Base-by-base conservation (phyloP, 495 filamentous ascomycete genomes). In the Penicillium bialowiezense region DNA sequence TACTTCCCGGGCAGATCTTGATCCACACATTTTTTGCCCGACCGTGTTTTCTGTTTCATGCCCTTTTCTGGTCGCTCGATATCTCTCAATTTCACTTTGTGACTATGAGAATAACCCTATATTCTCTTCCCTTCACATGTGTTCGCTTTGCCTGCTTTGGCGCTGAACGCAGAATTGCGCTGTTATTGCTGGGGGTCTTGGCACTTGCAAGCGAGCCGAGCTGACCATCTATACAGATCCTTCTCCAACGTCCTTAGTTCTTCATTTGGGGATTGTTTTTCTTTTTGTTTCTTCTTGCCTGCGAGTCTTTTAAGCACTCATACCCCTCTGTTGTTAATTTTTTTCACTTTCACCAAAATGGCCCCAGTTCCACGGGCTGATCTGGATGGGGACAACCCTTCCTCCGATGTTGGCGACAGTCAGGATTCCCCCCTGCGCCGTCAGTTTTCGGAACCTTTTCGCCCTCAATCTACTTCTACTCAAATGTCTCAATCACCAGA, bases 371-470 rank as follows among this genome's bases (percentile, higher is more conserved):
- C 66, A 37, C 62, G 68, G 33, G 60, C 53, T 39, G 67, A 76
- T 51, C 33, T 67, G 38, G 68, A 70, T 19, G 52, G 59, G 54
- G 68, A 73, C 48, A 67, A 69, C 35, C 71, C 59, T 62, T 70
- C 67, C 46, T 71, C 71, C 12, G 65, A 68, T 44, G 53, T 72
- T 51, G 67, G 54, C 33, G 62, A 64, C 51, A 69, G 69, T 51
- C 69, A 67, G 55, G 68, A 71, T 51, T 74, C 71, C 45, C 65
- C 68, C 15, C 47, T 71, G 55, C 69, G 64, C 63, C 69, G 69
- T 56, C 68, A 71, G 56, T 70, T 73, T 55, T 74, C 72, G 54
- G 72, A 76, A 39, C 69, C 67, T 38, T 50, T 68, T 28, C 65
- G 67, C 36, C 56, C 63, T 18, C 64, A 52, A 19, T 69, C 67